A percentile compares a stretch with the other conserved stretches of the same genome.
phyloP scores from a whole-genome alignment of 2,329 filamentous ascomycete genomes.

The Sporothrix mexicana region DNA sequence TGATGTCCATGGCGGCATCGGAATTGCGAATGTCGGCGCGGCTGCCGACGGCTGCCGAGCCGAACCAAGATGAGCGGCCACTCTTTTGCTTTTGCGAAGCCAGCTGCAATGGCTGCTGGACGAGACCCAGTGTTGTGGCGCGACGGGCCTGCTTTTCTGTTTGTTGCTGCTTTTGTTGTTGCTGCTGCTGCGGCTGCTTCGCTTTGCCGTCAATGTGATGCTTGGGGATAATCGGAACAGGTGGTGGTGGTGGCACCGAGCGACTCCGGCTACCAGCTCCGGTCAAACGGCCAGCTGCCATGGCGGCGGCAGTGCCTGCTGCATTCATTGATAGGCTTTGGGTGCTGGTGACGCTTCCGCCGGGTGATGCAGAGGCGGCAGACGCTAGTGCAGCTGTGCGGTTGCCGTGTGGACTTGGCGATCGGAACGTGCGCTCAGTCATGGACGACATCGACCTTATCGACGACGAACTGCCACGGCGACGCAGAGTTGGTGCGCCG shows the following conservation, averaged over 20 bases:
- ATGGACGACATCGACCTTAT: constrained; percentile 76
- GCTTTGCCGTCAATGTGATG: constrained; percentile 42
- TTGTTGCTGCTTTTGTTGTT: not conserved
- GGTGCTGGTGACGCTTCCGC: constrained; percentile 8
- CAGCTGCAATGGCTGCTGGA: constrained; percentile 52
- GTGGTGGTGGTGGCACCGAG: constrained; percentile 63
- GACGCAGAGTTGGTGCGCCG: constrained; percentile 55
- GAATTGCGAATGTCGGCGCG: constrained; percentile 53
- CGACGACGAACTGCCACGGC: constrained; percentile 74
- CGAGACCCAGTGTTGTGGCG: constrained; percentile 29
- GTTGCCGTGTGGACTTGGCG: constrained; percentile 67
- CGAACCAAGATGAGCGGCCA: constrained; percentile 57
- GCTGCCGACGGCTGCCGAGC: constrained; percentile 52
- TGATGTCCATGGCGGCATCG: constrained; percentile 48
- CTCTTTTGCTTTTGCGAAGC: constrained; percentile 58
- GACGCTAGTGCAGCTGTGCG: not conserved
- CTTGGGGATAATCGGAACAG: constrained; percentile 72
- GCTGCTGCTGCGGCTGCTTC: not conserved
- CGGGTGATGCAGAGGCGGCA: not conserved
- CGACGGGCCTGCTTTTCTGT: constrained; percentile 16
- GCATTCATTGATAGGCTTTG: constrained; percentile 20
- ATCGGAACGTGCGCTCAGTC: constrained; percentile 86
- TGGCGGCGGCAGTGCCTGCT: constrained; percentile 30
- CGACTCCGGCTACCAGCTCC: constrained; percentile 39
- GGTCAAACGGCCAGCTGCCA: not conserved